These are phyloP conservation scores for Mikania micrantha DNA, from an alignment of 129 eudicot species.

Conservation along the genomic window DNA sequence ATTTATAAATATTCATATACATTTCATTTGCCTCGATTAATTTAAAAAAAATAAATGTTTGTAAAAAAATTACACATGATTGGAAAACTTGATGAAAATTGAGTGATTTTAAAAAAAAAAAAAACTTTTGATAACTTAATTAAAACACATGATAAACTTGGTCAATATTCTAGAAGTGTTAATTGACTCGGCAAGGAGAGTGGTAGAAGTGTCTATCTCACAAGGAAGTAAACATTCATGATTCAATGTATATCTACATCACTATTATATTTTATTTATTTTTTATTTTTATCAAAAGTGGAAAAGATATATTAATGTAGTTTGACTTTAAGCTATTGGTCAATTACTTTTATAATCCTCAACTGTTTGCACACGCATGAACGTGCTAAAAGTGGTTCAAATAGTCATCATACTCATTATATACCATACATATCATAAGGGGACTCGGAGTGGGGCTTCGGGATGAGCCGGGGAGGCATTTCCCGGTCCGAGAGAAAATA, in stretches of 20 bases:
- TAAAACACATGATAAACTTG: too few relatives aligned
- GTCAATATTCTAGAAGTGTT: background rate
- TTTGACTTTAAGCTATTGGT: constrained; percentile 21
- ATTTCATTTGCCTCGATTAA: too few relatives aligned
- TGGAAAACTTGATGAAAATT: too few relatives aligned
- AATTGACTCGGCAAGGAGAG: constrained; percentile 20
- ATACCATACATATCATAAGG: background rate
- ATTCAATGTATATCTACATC: background rate
- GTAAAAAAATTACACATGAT: too few relatives aligned
- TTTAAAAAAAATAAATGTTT: too few relatives aligned
- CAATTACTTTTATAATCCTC: constrained; percentile 20
- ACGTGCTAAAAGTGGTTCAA: constrained; percentile 20
- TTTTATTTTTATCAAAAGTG: background rate
- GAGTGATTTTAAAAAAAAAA: too few relatives aligned
- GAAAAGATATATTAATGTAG: background rate
- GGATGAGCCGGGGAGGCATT: too few relatives aligned
- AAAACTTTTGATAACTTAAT: too few relatives aligned
- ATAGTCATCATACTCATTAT: constrained; percentile 8
- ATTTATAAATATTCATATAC: too few relatives aligned
- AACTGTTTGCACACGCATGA: constrained; percentile 2
- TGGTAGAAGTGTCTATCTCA: constrained; percentile 24
- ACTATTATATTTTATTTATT: too few relatives aligned
- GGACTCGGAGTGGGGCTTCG: too few relatives aligned
- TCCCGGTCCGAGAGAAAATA: too few relatives aligned
- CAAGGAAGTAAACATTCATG: constrained; percentile 10